Evolutionary conservation across 1,284 basidiomycete genomes (phyloP).

Genomic region (Thelephora terrestris): DNA sequence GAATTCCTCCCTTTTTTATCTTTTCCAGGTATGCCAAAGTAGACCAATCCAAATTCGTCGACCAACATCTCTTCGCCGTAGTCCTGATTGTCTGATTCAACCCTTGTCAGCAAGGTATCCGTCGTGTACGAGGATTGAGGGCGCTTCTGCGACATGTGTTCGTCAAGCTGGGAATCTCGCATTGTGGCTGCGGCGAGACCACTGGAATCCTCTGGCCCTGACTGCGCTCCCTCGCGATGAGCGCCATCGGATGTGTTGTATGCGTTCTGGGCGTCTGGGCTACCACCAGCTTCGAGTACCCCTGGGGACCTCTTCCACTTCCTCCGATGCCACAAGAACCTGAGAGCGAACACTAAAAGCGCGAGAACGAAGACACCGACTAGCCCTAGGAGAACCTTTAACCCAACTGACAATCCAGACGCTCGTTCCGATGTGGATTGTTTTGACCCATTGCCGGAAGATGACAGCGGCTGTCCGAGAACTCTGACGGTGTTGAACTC

Average conservation of each 20-base stretch:
- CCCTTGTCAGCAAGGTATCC: constrained; percentile 24
- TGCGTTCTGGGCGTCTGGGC: constrained; percentile 13
- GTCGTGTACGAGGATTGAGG: constrained; percentile 24
- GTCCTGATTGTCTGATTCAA: constrained; percentile 14
- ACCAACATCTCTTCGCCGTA: constrained; percentile 8
- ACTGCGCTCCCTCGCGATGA: constrained; percentile 19
- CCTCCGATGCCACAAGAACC: constrained; percentile 39
- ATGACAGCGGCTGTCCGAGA: constrained; percentile 39
- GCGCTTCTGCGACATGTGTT: constrained; percentile 20
- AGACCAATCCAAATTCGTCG: constrained; percentile 2
- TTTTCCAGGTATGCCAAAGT: background rate
- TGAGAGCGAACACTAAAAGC: constrained; percentile 36
- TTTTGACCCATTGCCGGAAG: background rate
- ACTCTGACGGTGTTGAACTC: constrained; percentile 62
- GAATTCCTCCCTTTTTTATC: too few species aligned
- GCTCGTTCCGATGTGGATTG: constrained; percentile 6
- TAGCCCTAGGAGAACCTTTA: constrained; percentile 50
- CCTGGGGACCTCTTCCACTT: constrained; percentile 9
- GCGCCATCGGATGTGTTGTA: constrained; percentile 14
- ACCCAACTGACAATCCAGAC: constrained; percentile 35
- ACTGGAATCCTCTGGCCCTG: constrained; percentile 13
- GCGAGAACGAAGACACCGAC: constrained; percentile 47
- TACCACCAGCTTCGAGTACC: constrained; percentile 11
- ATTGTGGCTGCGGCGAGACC: constrained; percentile 23
- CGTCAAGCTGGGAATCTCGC: constrained; percentile 19